Evolutionary conservation across 306 rosid species (phyloP), one percentile per base, ranked within the genome.

Genomic region (Cucumis cinereus): DNA sequence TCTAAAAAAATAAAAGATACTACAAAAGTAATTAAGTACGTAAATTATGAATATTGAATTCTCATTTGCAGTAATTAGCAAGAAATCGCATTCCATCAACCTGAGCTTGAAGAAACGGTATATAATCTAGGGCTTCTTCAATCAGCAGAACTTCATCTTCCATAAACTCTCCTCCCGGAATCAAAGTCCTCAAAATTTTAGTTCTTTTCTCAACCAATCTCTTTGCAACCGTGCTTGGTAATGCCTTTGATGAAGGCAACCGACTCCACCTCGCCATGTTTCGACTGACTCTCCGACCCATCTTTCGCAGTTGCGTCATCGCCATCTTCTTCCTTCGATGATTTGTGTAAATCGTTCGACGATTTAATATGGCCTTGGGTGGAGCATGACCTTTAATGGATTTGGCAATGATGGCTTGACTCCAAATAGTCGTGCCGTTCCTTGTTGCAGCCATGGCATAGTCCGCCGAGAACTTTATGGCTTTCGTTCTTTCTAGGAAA

Each of bases 111-210:
- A 93, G 81, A 36, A 89, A 86, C 62, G 82, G 19, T 0, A 93
- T 77, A 55, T 93, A 93, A 86, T 93, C 98, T 83, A 93, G 95
- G 90, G 96, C 80, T 93, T 93, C 98, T 26, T 84, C 91, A 8
- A 93, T 83, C 91, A 93, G 83, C 77, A 68, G 77, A 22, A 43
- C 70, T 40, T 85, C 90, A 10, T 90, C 95, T 85, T 90, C 89
- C 87, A 90, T 83, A 49, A 57, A 86, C 56, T 89, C 84, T 45
- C 96, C 96, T 0, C 98, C 96, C 9, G 97, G 98, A 15, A 93
- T 79, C 19, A 93, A 81, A 72, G 86, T 82, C 87, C 82, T 89
- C 7, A 93, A 85, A 74, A 77, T 77, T 40, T 68, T 73, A 14
- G 84, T 90, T 84, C 92, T 88, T 75, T 90, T 90, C 78, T 77